These are phyloP conservation scores for Coemansia sp. DNA, from an alignment of 192 early-diverging fungal genomes.

Conservation along the genomic window DNA sequence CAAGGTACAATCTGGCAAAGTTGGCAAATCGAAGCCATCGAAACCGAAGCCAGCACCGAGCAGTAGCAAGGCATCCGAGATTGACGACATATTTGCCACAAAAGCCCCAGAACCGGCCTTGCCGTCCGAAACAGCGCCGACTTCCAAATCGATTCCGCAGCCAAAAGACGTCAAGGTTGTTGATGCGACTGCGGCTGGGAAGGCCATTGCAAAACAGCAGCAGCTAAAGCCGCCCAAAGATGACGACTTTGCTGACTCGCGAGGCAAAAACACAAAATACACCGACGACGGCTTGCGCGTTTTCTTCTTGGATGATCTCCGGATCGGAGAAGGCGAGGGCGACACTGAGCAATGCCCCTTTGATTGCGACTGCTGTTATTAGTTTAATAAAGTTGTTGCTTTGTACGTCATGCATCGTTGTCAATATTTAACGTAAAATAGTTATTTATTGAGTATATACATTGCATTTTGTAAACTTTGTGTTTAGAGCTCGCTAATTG, in stretches of 20 bases:
- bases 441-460: background rate
- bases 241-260: slow-evolving; percentile 39
- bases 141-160: background rate
- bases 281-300: slow-evolving; percentile 49
- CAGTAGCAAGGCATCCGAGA: slow-evolving; percentile 22
- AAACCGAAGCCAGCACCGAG: background rate
- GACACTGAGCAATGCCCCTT: slow-evolving; percentile 44
- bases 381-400: background rate
- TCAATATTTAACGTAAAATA: no score
- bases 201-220: background rate
- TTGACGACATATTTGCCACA: slow-evolving; percentile 46
- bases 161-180: slow-evolving; percentile 25
- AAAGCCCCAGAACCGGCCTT: background rate
- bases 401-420: background rate
- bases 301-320: slow-evolving; percentile 45
- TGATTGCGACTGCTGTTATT: slow-evolving; percentile 49
- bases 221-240: slow-evolving; percentile 13
- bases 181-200: slow-evolving; percentile 25
- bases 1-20: slow-evolving; percentile 22
- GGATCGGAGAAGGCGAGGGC: slow-evolving; percentile 48
- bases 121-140: slow-evolving; percentile 1
- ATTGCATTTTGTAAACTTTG: background rate
- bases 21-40: slow-evolving; percentile 14
- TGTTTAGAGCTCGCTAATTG: background rate
- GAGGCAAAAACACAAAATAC: slow-evolving; percentile 46